Conservation (phyloP, 352 stramenopile genomes). For the Phytophthora kernoviae region DNA sequence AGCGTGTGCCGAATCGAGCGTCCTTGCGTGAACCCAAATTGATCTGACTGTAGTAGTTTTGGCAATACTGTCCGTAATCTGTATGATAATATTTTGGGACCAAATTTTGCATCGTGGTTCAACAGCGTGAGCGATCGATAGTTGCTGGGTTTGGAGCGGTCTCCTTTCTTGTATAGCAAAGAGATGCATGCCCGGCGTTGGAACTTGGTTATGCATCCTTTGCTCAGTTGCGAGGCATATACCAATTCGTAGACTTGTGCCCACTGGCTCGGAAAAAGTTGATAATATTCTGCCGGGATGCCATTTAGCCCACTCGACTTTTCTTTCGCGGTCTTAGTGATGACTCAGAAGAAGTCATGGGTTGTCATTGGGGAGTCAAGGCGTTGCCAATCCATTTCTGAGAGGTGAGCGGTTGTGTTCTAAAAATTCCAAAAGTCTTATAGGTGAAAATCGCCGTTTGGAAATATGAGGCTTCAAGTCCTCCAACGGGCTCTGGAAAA, state of each 20-base stretch:
- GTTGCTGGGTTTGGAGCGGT: background rate
- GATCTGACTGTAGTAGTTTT: background rate
- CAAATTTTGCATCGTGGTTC: constrained; percentile 26
- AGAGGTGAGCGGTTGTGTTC: background rate
- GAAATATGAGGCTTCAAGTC: background rate
- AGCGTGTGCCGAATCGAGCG: constrained; percentile 20
- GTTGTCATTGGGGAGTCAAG: constrained; percentile 9
- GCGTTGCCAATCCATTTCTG: background rate
- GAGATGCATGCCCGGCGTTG: constrained; percentile 14
- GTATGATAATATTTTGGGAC: constrained; percentile 13
- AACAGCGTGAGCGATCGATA: constrained; percentile 14
- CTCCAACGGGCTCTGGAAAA: background rate
- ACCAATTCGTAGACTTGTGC: constrained; percentile 19
- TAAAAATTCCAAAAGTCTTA: background rate
- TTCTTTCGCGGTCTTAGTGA: constrained; percentile 7
- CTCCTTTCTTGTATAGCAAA: constrained; percentile 14
- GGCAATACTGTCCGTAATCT: constrained; percentile 10
- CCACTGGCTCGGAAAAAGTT: constrained; percentile 2
- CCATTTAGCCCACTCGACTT: constrained; percentile 9
- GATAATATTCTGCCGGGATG: constrained; percentile 17
- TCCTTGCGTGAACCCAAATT: constrained; percentile 12
- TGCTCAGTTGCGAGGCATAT: constrained; percentile 6
- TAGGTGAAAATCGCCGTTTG: background rate
- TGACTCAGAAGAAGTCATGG: constrained; percentile 20
- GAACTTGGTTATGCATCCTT: constrained; percentile 13